phyloP scores from a whole-genome alignment of 768 basidiomycete genomes.

The Sarcodon aspratus region DNA sequence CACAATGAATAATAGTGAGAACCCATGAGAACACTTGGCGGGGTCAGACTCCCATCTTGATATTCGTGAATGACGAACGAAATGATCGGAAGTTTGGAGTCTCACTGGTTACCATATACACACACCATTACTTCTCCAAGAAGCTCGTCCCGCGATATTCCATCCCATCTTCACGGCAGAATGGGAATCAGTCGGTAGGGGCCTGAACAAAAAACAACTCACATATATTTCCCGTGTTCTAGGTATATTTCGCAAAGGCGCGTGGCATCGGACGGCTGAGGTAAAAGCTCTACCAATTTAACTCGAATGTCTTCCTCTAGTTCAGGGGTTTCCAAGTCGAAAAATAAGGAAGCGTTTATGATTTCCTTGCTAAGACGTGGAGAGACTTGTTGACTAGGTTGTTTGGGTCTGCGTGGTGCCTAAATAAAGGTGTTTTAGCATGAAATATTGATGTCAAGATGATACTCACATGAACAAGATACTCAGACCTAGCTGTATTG shows the following conservation, averaged over 20 bases:
- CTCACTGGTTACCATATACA: constrained; percentile 26
- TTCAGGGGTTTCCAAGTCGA: constrained; percentile 12
- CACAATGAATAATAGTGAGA: constrained; percentile 53
- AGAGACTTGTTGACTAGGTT: constrained; percentile 5
- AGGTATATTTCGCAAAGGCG: constrained; percentile 55
- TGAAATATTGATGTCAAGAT: too few species aligned
- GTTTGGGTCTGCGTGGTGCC: constrained; percentile 16
- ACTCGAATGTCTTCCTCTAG: constrained; percentile 20
- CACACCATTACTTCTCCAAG: constrained; percentile 41
- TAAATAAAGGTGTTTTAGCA: constrained; percentile 6
- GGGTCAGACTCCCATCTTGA: constrained; percentile 26
- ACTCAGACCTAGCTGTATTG: background rate
- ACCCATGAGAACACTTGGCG: constrained; percentile 31
- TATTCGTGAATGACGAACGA: constrained; percentile 1
- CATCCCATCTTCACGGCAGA: constrained; percentile 32
- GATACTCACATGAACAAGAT: background rate
- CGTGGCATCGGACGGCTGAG: constrained; percentile 46
- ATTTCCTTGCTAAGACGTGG: constrained; percentile 31
- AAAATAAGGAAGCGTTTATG: constrained; percentile 21
- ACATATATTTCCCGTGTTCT: constrained; percentile 51
- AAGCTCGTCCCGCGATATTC: constrained; percentile 41
- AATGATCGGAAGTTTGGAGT: background rate
- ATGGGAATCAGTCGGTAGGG: background rate
- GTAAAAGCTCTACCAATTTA: constrained; percentile 37
- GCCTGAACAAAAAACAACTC: constrained; percentile 12